Conservation (phyloP, 2,329 filamentous ascomycete species). For the Colletotrichum lupini region DNA sequence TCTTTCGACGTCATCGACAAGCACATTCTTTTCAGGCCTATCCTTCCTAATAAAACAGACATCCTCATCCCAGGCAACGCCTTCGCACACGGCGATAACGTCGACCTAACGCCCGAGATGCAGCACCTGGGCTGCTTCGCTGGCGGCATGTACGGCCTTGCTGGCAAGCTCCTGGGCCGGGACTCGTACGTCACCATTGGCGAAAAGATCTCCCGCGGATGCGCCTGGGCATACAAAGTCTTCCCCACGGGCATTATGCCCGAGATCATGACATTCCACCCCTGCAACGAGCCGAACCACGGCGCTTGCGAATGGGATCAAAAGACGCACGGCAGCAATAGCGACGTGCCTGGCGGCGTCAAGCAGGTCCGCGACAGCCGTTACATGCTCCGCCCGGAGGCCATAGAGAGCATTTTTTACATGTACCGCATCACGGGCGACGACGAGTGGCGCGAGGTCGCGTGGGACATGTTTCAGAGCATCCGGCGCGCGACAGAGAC, state of each 20-base stretch:
- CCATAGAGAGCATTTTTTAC: constrained; percentile 64
- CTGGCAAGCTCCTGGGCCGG: constrained; percentile 65
- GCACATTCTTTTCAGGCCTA: constrained; percentile 75
- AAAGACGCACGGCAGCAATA: constrained; percentile 40
- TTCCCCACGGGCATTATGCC: constrained; percentile 66
- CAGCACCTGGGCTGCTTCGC: constrained; percentile 74
- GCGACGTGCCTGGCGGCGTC: constrained; percentile 64
- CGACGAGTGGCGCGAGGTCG: constrained; percentile 53
- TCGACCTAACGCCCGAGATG: constrained; percentile 48
- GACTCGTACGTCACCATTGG: constrained; percentile 59
- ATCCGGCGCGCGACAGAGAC: constrained; percentile 56
- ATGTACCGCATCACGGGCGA: constrained; percentile 63
- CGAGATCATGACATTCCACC: constrained; percentile 55
- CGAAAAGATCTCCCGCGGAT: constrained; percentile 62
- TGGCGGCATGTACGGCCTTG: constrained; percentile 73
- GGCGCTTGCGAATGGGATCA: constrained; percentile 50
- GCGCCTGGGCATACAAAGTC: constrained; percentile 64
- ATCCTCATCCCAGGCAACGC: constrained; percentile 68
- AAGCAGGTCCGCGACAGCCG: constrained; percentile 58
- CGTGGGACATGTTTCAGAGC: constrained; percentile 60
- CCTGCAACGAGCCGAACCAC: constrained; percentile 43
- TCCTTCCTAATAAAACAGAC: constrained; percentile 68
- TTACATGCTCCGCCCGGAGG: constrained; percentile 60
- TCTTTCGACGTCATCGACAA: constrained; percentile 71
- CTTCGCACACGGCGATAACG: constrained; percentile 41